Conservation (phyloP, 768 basidiomycete species). For the Dioszegia crocea region DNA sequence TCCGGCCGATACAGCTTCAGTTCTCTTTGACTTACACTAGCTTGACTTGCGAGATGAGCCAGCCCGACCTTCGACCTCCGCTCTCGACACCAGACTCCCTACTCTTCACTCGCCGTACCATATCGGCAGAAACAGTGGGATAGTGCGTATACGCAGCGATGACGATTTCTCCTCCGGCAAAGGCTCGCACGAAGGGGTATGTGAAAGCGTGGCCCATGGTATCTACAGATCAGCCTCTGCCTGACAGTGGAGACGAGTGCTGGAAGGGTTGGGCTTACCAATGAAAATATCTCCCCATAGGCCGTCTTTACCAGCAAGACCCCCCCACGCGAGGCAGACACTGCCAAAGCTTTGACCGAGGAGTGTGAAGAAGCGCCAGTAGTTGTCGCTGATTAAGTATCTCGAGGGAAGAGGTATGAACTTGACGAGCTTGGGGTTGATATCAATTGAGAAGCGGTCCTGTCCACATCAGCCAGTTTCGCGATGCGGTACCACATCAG, state of each 20-base stretch:
- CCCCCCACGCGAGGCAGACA: slow-evolving; percentile 76
- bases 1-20: neutral
- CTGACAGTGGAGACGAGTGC: too few species aligned
- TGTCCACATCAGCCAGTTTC: slow-evolving; percentile 49
- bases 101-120: slow-evolving; percentile 73
- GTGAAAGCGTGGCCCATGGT: slow-evolving; percentile 98
- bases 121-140: slow-evolving; percentile 90
- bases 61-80: slow-evolving; percentile 59
- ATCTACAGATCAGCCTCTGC: slow-evolving; percentile 60
- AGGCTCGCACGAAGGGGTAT: slow-evolving; percentile 66
- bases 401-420: slow-evolving; percentile 77
- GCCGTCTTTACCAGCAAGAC: slow-evolving; percentile 56
- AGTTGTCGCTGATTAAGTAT: slow-evolving; percentile 67
- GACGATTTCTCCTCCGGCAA: slow-evolving; percentile 59
- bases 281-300: slow-evolving; percentile 87
- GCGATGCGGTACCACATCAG: too few species aligned
- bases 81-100: slow-evolving; percentile 65
- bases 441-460: slow-evolving; percentile 74
- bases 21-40: slow-evolving; percentile 56
- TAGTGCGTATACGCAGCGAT: slow-evolving; percentile 93
- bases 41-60: slow-evolving; percentile 60
- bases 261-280: too few species aligned
- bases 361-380: slow-evolving; percentile 87
- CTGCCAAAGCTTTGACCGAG: slow-evolving; percentile 87
- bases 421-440: slow-evolving; percentile 63